These are phyloP conservation scores for Pachysolen tannophilus DNA, from an alignment of 805 yeast species.

Conservation along the genomic window DNA sequence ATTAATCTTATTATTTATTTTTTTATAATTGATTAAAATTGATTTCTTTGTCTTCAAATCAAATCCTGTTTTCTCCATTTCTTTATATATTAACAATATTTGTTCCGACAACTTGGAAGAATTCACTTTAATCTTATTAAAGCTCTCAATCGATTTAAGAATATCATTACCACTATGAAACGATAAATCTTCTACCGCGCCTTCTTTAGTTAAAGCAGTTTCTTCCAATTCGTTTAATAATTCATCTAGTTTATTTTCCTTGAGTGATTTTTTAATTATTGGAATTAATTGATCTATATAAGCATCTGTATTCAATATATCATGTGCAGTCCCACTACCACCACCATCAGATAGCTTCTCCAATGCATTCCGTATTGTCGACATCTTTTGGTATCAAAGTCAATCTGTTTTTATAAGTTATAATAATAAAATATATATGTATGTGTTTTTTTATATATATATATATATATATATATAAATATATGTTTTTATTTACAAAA, in stretches of 20 bases:
- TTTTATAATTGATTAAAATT: slow-evolving; percentile 49
- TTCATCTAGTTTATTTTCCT: slow-evolving; percentile 43
- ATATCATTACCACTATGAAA: slow-evolving; percentile 50
- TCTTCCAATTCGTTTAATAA: slow-evolving; percentile 48
- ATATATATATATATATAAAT: too few species aligned
- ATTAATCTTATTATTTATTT: slow-evolving; percentile 56
- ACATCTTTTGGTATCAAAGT: too few species aligned
- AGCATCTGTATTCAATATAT: slow-evolving; percentile 50
- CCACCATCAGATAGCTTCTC: too few species aligned
- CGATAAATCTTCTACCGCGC: slow-evolving; percentile 55
- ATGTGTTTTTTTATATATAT: too few species aligned
- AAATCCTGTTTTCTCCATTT: slow-evolving; percentile 56
- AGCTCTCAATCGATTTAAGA: slow-evolving; percentile 49
- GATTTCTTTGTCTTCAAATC: slow-evolving; percentile 58
- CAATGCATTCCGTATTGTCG: too few species aligned
- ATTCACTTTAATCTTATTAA: slow-evolving; percentile 50
- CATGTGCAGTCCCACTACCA: too few species aligned
- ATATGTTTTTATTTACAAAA: too few species aligned
- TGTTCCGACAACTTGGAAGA: slow-evolving; percentile 51
- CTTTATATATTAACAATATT: slow-evolving; percentile 46
- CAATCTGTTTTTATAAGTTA: too few species aligned
- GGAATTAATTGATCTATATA: slow-evolving; percentile 78
- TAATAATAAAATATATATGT: too few species aligned
- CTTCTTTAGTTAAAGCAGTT: slow-evolving; percentile 52
- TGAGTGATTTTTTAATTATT: slow-evolving; percentile 55